Percentiles rank a stretch among this genome's conserved stretches.
Conservation (phyloP, 2,329 filamentous ascomycete genomes). For the Acrocalymma vagum region DNA sequence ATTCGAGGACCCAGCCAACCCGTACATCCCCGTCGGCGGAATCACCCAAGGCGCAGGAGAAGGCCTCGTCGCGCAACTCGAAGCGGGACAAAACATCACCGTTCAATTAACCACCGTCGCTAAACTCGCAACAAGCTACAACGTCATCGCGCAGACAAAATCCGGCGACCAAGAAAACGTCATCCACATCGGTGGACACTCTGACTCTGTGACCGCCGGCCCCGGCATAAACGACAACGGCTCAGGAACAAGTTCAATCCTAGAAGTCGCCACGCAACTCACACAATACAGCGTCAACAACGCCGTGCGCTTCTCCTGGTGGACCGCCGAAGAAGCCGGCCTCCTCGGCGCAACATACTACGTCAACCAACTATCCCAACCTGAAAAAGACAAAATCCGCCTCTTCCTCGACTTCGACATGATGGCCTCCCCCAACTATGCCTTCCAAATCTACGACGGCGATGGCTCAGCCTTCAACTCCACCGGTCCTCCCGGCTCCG, state of each 20-base stretch:
- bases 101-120: constrained; percentile 36
- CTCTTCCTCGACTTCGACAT: constrained; percentile 78
- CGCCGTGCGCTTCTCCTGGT: constrained; percentile 70
- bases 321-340: constrained; percentile 71
- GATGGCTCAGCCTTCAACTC: constrained; percentile 64
- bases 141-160: constrained; percentile 69
- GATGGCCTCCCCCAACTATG: constrained; percentile 71
- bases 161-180: constrained; percentile 67
- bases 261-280: constrained; percentile 69
- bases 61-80: constrained; percentile 63
- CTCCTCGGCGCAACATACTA: constrained; percentile 69
- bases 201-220: constrained; percentile 67
- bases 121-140: constrained; percentile 45
- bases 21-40: constrained; percentile 73
- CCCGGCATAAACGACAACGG: constrained; percentile 83
- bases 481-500: constrained; percentile 68
- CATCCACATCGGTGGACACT: constrained; percentile 65
- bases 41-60: constrained; percentile 68
- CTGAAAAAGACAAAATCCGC: constrained; percentile 66
- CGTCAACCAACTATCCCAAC: constrained; percentile 56
- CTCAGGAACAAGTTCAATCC: constrained; percentile 68
- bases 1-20: constrained; percentile 64
- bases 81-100: constrained; percentile 44
- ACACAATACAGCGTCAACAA: constrained; percentile 77
- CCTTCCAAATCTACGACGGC: constrained; percentile 65